Evolutionary conservation across 345 rosid species (phyloP), one percentile per base, ranked within the genome.

Genomic region (Sapria himalayana): DNA sequence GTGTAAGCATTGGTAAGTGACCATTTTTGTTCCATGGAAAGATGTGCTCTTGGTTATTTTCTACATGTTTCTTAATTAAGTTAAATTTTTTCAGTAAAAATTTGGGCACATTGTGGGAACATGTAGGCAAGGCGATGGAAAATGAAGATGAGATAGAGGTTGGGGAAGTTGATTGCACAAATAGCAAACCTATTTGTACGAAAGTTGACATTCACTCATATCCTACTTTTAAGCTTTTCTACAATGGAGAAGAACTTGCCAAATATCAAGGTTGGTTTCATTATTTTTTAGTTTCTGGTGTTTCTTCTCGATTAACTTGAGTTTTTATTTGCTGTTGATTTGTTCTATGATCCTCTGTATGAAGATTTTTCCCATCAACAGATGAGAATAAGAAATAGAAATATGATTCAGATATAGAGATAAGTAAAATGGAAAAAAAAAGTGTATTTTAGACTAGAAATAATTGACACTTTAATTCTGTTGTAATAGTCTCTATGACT

Each of bases 1-100:
- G 98, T 89, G 94, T 49, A 89, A 89, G 71, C 98, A 89, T 48
- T 89, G 98, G 98, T 89, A 63, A 72, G 25, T 39, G 10, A 15
- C 34, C 18, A n/a, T n/a, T n/a, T n/a, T n/a, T n/a, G n/a, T n/a
- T n/a, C n/a, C n/a, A n/a, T n/a, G n/a, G n/a, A n/a, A n/a, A n/a
- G n/a, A n/a, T n/a, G n/a, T n/a, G n/a, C n/a, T 36, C 2, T 25
- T 39, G 25, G 24, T 38, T 49, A 2, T 13, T 15, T 9, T 3
- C 10, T 22, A n/a, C 7, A 25, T 43, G 4, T 35, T 58, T 12
- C 4, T 48, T 52, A 23, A 40, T 14, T 48, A 24, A 15, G 47
- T 50, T 40, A 54, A 39, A 43, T n/a, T 13, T 0, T 51, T 56
- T n/a, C 70, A 86, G 94, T 60, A 82, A 86, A 70, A 82, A 76